Conservation (phyloP, 345 rosid genomes). For the Brassica incana region DNA sequence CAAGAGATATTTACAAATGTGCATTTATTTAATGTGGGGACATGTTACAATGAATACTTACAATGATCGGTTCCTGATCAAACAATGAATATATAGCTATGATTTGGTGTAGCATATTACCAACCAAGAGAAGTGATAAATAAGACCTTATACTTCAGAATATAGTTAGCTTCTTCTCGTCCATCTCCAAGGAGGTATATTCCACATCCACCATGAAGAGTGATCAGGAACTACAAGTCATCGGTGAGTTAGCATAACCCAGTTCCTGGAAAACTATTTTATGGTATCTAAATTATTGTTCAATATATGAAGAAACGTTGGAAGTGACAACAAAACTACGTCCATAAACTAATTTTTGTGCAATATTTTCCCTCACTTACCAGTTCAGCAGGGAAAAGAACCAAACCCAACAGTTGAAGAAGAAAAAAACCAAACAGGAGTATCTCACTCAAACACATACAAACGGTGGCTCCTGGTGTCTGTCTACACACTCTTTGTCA, state of each 20-base stretch:
- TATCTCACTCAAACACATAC: conserved; percentile 22
- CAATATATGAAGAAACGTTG: background rate
- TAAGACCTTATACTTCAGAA: background rate
- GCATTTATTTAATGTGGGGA: conserved; percentile 23
- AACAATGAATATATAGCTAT: background rate
- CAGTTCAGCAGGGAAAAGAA: conserved; percentile 35
- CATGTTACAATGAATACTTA: conserved; percentile 2
- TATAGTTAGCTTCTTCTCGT: background rate
- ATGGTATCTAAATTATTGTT: background rate
- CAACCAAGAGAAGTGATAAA: conserved; percentile 3
- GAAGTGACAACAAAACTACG: background rate
- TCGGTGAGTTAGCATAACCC: conserved; percentile 32
- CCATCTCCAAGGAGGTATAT: conserved; percentile 10
- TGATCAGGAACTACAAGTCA: conserved; percentile 40
- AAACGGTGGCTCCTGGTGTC: conserved; percentile 44
- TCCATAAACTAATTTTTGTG: background rate
- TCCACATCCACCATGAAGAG: conserved; percentile 31
- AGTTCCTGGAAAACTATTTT: background rate
- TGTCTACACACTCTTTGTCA: conserved; percentile 40
- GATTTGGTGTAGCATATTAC: background rate
- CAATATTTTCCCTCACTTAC: background rate
- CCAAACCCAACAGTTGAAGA: conserved; percentile 12
- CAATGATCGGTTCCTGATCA: conserved; percentile 2
- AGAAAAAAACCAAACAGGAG: conserved; percentile 22
- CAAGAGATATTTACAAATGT: background rate